phyloP scores from a whole-genome alignment of 768 basidiomycete species.

The Suillus decipiens region DNA sequence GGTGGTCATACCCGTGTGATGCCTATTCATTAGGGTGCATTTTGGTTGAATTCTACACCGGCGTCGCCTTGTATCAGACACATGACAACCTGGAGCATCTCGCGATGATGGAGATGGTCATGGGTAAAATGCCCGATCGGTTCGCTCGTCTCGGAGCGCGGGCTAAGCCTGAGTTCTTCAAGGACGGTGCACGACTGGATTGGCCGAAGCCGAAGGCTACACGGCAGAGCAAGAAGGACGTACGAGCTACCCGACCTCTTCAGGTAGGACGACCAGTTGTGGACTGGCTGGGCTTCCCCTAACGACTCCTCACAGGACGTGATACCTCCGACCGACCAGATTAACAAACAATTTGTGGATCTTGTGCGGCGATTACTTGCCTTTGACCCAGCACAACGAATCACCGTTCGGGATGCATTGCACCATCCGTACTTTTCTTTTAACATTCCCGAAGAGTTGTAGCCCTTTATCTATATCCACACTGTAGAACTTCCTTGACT shows the following conservation, averaged over 20 bases:
- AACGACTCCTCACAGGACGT: slow-evolving; percentile 60
- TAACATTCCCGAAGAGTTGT: slow-evolving; percentile 69
- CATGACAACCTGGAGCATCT: slow-evolving; percentile 99
- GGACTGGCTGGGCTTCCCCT: not conserved
- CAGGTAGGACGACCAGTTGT: slow-evolving; percentile 50
- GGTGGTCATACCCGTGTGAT: slow-evolving; percentile 99
- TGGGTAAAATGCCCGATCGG: slow-evolving; percentile 95
- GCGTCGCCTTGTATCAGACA: slow-evolving; percentile 97
- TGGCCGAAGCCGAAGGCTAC: slow-evolving; percentile 91
- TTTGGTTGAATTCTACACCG: slow-evolving; percentile 97
- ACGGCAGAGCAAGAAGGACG: slow-evolving; percentile 92
- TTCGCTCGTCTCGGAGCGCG: slow-evolving; percentile 76
- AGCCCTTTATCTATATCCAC: slow-evolving; percentile 39
- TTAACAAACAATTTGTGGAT: slow-evolving; percentile 82
- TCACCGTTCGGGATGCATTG: slow-evolving; percentile 86
- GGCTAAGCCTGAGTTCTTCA: slow-evolving; percentile 93
- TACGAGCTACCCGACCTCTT: slow-evolving; percentile 78
- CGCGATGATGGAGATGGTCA: slow-evolving; percentile 99
- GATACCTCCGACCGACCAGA: slow-evolving; percentile 72
- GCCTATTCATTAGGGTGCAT: slow-evolving; percentile 99
- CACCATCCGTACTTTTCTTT: slow-evolving; percentile 84
- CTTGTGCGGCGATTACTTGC: slow-evolving; percentile 85
- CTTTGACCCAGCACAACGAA: slow-evolving; percentile 88
- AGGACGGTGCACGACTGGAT: slow-evolving; percentile 79
- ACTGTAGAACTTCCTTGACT: slow-evolving; percentile 32